A percentile compares a stretch with the other conserved stretches of the same genome.
phyloP scores from a whole-genome alignment of 176 grass and related monocot species.

The Raddia guianensis region DNA sequence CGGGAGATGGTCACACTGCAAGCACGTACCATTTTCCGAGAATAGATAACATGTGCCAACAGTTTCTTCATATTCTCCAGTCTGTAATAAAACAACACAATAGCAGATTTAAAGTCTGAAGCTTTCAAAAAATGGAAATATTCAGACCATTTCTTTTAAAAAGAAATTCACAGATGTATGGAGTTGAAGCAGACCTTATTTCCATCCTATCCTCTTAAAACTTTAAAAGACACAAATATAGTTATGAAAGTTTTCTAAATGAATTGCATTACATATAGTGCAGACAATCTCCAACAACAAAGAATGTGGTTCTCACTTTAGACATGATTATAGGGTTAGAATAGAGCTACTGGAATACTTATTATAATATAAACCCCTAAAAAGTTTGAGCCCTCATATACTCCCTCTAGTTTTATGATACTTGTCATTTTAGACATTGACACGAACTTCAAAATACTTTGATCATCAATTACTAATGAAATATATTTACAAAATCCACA shows the following conservation, averaged over 20 bases:
- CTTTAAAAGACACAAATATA: neutral
- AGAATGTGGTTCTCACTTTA: neutral
- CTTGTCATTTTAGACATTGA: too few species aligned
- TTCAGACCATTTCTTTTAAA: neutral
- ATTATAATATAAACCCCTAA: neutral
- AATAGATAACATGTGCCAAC: conserved; percentile 83
- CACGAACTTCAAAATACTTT: too few species aligned
- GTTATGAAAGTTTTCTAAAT: neutral
- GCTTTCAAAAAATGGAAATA: neutral
- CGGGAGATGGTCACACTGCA: neutral
- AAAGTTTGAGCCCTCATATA: neutral
- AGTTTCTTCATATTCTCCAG: conserved; percentile 88
- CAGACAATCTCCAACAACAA: neutral
- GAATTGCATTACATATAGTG: neutral
- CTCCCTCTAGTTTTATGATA: too few species aligned
- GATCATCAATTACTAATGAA: too few species aligned
- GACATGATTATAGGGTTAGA: neutral
- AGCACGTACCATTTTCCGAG: conserved; percentile 59
- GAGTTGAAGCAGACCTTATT: neutral
- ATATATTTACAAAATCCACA: too few species aligned
- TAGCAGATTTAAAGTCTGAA: conserved; percentile 6
- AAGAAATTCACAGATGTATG: neutral
- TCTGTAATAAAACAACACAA: conserved; percentile 50
- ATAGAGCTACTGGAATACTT: neutral
- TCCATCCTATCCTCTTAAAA: neutral